phyloP scores from a whole-genome alignment of 2,329 filamentous ascomycete species.

The Dryadomyces sulphureus region DNA sequence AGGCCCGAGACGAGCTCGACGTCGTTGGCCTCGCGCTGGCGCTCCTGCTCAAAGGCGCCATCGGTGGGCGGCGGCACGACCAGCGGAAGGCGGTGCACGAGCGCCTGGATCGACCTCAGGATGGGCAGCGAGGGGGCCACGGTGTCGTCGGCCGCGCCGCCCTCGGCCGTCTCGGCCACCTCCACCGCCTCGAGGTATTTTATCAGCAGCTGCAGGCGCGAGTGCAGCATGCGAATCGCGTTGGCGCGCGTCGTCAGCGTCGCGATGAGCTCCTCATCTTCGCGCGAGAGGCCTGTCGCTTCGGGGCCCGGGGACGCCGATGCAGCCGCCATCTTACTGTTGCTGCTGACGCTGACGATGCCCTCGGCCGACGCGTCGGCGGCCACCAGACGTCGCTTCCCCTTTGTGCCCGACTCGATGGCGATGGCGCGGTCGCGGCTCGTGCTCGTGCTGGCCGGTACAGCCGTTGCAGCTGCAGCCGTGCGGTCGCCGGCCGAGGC shows the following conservation, averaged over 20 bases:
- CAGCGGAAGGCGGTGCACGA: constrained; percentile 70
- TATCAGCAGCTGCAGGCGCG: constrained; percentile 55
- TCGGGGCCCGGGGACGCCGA: constrained; percentile 12
- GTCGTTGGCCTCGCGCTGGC: constrained; percentile 68
- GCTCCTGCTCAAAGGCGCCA: constrained; percentile 52
- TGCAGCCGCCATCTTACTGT: constrained; percentile 4
- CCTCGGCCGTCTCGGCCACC: constrained; percentile 20
- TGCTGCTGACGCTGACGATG: neutral
- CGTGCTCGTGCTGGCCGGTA: constrained; percentile 16
- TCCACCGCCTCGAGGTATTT: constrained; percentile 58
- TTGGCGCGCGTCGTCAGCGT: constrained; percentile 76
- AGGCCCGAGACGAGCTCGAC: constrained; percentile 59
- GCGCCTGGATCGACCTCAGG: constrained; percentile 75
- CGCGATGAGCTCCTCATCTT: constrained; percentile 47
- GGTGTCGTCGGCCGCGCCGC: constrained; percentile 8
- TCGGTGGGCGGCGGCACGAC: constrained; percentile 53
- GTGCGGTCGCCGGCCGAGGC: constrained; percentile 35
- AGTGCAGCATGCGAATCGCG: constrained; percentile 83
- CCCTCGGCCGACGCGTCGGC: constrained; percentile 6
- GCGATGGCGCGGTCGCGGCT: constrained; percentile 10
- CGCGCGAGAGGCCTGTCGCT: constrained; percentile 33
- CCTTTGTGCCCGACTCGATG: constrained; percentile 14
- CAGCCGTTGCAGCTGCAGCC: constrained; percentile 19
- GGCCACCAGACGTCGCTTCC: constrained; percentile 25
- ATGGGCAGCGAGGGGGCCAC: constrained; percentile 46